Base-by-base conservation (phyloP, 2,329 filamentous ascomycete species). In the Trichothecium roseum region DNA sequence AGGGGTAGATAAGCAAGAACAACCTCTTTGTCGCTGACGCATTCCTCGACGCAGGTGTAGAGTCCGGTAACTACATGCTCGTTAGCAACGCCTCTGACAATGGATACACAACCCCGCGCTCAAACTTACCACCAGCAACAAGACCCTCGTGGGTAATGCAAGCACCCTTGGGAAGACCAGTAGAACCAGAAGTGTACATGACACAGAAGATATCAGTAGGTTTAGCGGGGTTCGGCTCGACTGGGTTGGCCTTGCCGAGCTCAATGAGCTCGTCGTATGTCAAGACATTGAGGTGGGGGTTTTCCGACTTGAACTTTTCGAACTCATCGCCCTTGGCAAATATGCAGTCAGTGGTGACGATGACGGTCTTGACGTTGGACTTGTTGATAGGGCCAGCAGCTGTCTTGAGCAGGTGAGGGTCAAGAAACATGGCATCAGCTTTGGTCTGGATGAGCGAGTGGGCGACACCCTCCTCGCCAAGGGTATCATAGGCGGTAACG, bases 401-500 rank as follows among this genome's bases (percentile, higher is more conserved):
- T 5, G 78, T 73, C 53, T 74, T 71, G 42, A 82, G 63, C 34
- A 94, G 76, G 48, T 84, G 77, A 8, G 88, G 82, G 54, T 95
- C 88, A 42, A 86, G 72, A 62, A 88, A 94, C 67, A 95, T 89
- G 57, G 81, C 80, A 49, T 78, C 78, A 35, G 85, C 81, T 42
- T 78, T 68, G 36, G 86, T 91, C 62, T 94, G 84, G 16, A 78
- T 68, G 44, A 95, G 73, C 3, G 87, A 93, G 65, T 94, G 87
- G 63, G 81, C 78, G 43, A 95, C 73, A 32, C 87, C 88, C 42
- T 80, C 77, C 50, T 85, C 74, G 36, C 88, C 88, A 30, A 95
- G 79, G 20, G 87, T 94, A 58, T 95, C 88, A 60, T 95, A 95
- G 34, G 88, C 87, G 31, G 89, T 96, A 34, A 95, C 89, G 46